These are phyloP conservation scores for Hypocrella siamensis DNA, from an alignment of 2,329 filamentous ascomycete genomes.

Conservation along the genomic window DNA sequence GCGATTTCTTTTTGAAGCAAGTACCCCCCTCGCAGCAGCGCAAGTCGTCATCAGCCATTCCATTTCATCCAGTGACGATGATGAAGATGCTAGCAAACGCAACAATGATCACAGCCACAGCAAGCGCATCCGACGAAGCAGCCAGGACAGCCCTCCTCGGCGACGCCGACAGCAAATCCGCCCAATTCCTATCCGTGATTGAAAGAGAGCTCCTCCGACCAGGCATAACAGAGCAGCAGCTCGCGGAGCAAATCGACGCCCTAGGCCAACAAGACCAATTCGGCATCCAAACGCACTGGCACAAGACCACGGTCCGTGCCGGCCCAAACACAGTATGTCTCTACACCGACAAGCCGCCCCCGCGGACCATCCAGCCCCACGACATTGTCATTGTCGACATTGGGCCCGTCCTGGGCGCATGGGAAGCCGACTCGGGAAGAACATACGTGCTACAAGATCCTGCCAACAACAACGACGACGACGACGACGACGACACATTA, in stretches of 20 bases:
- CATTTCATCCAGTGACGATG: too few species aligned
- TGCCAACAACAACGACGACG: too few species aligned
- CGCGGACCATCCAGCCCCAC: slow-evolving; percentile 27
- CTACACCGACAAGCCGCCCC: slow-evolving; percentile 31
- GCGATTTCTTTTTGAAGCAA: too few species aligned
- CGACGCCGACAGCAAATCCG: slow-evolving; percentile 29
- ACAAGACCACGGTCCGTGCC: slow-evolving; percentile 33
- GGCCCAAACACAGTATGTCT: slow-evolving; percentile 32
- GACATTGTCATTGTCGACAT: slow-evolving; percentile 37
- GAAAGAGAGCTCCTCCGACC: slow-evolving; percentile 26
- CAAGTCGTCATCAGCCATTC: background rate
- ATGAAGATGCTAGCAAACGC: too few species aligned
- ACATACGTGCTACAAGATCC: slow-evolving; percentile 34
- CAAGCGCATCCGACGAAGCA: background rate
- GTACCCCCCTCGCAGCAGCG: too few species aligned
- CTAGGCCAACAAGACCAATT: slow-evolving; percentile 10
- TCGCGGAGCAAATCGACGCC: slow-evolving; percentile 30
- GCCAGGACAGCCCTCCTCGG: slow-evolving; percentile 12
- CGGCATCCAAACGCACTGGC: slow-evolving; percentile 32
- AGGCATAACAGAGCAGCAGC: slow-evolving; percentile 28
- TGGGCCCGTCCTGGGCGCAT: slow-evolving; percentile 34
- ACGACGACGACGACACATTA: too few species aligned
- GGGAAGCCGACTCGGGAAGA: slow-evolving; percentile 37
- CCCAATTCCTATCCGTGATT: slow-evolving; percentile 29
- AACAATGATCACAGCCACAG: background rate